Evolutionary conservation across 768 basidiomycete species (phyloP).

Genomic region (Chiua virens): DNA sequence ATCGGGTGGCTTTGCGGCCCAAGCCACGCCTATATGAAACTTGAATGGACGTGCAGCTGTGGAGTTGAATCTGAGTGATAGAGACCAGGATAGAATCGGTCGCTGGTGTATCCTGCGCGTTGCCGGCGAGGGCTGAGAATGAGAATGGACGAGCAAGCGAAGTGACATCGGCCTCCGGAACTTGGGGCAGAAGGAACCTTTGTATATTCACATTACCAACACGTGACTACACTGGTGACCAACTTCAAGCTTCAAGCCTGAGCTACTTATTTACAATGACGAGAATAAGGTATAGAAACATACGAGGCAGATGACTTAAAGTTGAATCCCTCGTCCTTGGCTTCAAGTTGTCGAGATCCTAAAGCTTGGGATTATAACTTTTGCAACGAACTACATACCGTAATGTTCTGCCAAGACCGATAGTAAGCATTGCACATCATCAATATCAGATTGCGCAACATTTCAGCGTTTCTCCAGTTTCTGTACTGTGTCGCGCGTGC

Average conservation of each 20-base stretch:
- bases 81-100: neutral
- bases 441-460: neutral
- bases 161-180: constrained; percentile 6
- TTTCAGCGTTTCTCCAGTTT: constrained; percentile 6
- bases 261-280: no score
- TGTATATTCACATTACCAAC: constrained; percentile 1
- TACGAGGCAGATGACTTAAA: no score
- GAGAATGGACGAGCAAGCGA: constrained; percentile 5
- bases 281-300: no score
- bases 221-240: constrained; percentile 17
- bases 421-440: no score
- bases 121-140: neutral
- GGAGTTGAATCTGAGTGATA: constrained; percentile 19
- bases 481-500: constrained; percentile 37
- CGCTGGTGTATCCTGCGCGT: neutral
- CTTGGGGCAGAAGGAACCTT: neutral
- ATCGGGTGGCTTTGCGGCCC: constrained; percentile 68
- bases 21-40: constrained; percentile 77
- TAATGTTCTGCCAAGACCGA: neutral
- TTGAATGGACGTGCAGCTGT: constrained; percentile 51
- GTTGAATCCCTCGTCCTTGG: no score
- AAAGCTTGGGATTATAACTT: no score
- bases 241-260: no score
- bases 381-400: no score
- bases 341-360: no score